Conservation (phyloP, 2,329 filamentous ascomycete species). For the Calcarisporium arbuscula region DNA sequence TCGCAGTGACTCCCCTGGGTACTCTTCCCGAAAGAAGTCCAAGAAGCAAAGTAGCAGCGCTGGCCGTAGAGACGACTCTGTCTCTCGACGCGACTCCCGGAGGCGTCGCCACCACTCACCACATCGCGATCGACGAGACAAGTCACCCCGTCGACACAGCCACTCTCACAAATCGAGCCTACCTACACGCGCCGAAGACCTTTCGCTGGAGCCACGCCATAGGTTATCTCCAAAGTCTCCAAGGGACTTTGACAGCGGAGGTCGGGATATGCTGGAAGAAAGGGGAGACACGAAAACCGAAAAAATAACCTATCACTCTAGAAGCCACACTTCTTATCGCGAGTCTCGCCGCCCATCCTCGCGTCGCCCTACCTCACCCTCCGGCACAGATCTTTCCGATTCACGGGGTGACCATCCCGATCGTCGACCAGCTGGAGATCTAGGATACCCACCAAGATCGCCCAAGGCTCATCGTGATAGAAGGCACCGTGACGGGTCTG, state of each 20-base stretch:
- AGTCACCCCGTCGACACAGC: slow-evolving; percentile 23
- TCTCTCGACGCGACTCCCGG: slow-evolving; percentile 26
- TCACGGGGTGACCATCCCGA: slow-evolving; percentile 1
- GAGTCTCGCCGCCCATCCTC: slow-evolving; percentile 14
- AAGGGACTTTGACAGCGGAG: slow-evolving; percentile 17
- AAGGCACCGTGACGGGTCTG: slow-evolving; percentile 21
- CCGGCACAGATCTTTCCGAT: background rate
- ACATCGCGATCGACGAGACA: slow-evolving; percentile 23
- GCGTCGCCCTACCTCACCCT: slow-evolving; percentile 12
- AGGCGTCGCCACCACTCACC: slow-evolving; percentile 26
- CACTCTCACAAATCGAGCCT: slow-evolving; percentile 22
- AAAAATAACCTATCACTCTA: slow-evolving; percentile 15
- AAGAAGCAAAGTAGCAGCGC: slow-evolving; percentile 29
- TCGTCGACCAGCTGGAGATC: background rate
- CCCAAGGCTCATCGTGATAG: slow-evolving; percentile 20
- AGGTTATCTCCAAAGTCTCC: slow-evolving; percentile 20
- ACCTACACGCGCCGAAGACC: slow-evolving; percentile 16
- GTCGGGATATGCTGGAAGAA: slow-evolving; percentile 16
- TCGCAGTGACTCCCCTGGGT: slow-evolving; percentile 31
- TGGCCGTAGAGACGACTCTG: slow-evolving; percentile 31
- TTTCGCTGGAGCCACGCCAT: slow-evolving; percentile 13
- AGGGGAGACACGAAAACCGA: slow-evolving; percentile 17
- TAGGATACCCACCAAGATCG: slow-evolving; percentile 17
- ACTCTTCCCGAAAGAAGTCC: slow-evolving; percentile 34
- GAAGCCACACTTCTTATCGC: slow-evolving; percentile 17